Evolutionary conservation across 83 land plant genomes (phyloP), one percentile per base, ranked within the genome.

Genomic region (Thuja plicata): DNA sequence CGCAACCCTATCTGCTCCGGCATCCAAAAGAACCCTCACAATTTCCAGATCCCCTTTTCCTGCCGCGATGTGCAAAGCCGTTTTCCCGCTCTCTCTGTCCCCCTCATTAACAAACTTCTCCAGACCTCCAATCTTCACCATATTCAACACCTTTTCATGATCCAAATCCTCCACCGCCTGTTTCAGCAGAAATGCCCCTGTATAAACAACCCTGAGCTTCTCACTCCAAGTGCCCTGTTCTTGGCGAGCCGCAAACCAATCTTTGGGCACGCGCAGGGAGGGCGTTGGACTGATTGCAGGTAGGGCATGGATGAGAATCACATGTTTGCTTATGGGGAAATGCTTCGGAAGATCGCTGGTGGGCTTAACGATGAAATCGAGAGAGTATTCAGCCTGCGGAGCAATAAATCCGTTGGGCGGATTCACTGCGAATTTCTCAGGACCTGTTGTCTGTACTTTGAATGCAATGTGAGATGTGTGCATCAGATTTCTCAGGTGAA

Each of bases 401-500:
- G 84, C 45, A 74, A 96, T 88, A 77, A 94, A 78, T 41, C 97
- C 97, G 45, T 13, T 87, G 19, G 93, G 94, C 21, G 96, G 96
- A 79, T 90, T 92, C 54, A 96, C 97, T 8, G 92, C 89, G 89
- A 94, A 96, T 88, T 91, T 93, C 71, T 90, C 85, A 27, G 97
- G 97, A 12, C 95, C 88, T 1, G 95, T 95, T 73, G 96, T 96
- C 81, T 96, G 95, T 50, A 96, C 91, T 66, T 95, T 96, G 95
- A 93, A 96, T 37, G 94, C 95, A 3, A 96, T 87, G 2, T 92
- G 88, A 76, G 50, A 35, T n/a, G 93, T 85, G 46, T 90, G 81
- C 70, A 88, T 60, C 88, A 96, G 92, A 27, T 94, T 95, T 40
- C 66, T 91, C 17, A 96, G 88, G 57, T 88, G 91, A 84, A 96